Conservation (phyloP, 345 rosid species). For the Camelina hispida region DNA sequence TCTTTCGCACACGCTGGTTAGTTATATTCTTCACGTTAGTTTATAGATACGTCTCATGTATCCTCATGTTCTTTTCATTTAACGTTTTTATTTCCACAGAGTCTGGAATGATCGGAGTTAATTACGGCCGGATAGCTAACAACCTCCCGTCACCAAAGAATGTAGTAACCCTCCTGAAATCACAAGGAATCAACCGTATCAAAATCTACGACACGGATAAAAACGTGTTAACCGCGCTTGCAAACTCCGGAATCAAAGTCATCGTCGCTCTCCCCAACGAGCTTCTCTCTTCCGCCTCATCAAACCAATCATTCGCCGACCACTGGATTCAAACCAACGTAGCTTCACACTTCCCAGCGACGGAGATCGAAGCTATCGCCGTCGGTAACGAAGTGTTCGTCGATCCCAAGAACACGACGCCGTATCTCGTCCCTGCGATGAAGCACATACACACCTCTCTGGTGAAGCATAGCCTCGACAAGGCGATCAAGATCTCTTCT, state of each 20-base stretch:
- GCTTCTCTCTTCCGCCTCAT: constrained; percentile 66
- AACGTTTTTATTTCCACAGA: constrained; percentile 31
- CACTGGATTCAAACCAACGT: constrained; percentile 69
- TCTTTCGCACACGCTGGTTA: constrained; percentile 48
- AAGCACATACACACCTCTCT: constrained; percentile 67
- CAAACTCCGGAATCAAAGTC: constrained; percentile 59
- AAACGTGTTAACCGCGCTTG: constrained; percentile 62
- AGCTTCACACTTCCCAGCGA: constrained; percentile 52
- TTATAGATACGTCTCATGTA: background rate
- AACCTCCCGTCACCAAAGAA: constrained; percentile 67
- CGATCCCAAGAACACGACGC: constrained; percentile 65
- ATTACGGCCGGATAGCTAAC: constrained; percentile 81
- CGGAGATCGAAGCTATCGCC: constrained; percentile 73
- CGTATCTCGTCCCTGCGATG: constrained; percentile 79
- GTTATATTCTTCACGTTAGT: background rate
- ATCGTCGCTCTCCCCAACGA: constrained; percentile 81
- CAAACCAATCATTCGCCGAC: constrained; percentile 75
- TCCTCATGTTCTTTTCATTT: background rate
- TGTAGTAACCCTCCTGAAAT: constrained; percentile 70
- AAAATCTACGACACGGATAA: constrained; percentile 79
- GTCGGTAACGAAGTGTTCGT: constrained; percentile 91
- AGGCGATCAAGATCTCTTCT: constrained; percentile 66
- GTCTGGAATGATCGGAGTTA: constrained; percentile 64
- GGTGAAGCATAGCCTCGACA: constrained; percentile 52
- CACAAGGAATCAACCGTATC: constrained; percentile 56